Evolutionary conservation across 208 protist genomes (phyloP).

Genomic region (Crithidia fasciculata): DNA sequence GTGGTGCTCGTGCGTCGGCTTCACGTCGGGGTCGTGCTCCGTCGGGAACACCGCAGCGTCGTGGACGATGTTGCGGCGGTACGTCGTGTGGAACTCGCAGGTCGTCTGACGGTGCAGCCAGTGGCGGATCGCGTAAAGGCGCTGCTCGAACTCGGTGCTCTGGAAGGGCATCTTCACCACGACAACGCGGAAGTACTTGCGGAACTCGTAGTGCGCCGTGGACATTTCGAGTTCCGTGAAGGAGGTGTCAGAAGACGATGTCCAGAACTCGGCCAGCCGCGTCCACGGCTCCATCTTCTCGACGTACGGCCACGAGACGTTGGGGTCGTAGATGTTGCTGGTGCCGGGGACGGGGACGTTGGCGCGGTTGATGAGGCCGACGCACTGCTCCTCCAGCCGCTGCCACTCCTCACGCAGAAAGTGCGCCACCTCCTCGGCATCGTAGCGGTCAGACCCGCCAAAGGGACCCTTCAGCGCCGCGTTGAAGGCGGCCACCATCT

Average conservation of each 20-base stretch:
- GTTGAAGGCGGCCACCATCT: conserved; percentile 70
- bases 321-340: conserved; percentile 81
- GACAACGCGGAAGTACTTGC: conserved; percentile 88
- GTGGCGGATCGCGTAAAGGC: conserved; percentile 88
- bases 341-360: conserved; percentile 82
- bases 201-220: conserved; percentile 90
- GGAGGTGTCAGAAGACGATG: conserved; percentile 83
- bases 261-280: conserved; percentile 89
- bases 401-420: conserved; percentile 77
- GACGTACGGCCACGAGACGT: conserved; percentile 86
- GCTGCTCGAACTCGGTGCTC: conserved; percentile 90
- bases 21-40: conserved; percentile 68
- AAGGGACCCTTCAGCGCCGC: conserved; percentile 61
- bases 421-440: conserved; percentile 78
- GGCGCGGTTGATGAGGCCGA: conserved; percentile 78
- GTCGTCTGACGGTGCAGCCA: conserved; percentile 89
- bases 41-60: conserved; percentile 81
- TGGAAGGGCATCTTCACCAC: conserved; percentile 90
- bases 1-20: conserved; percentile 84
- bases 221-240: conserved; percentile 91
- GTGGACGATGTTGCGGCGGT: conserved; percentile 84
- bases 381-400: conserved; percentile 84
- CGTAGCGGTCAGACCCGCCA: conserved; percentile 65
- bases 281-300: conserved; percentile 89
- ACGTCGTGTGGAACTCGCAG: conserved; percentile 89